phyloP scores from a whole-genome alignment of 1,284 basidiomycete genomes.

The Sporisorium exsertum region DNA sequence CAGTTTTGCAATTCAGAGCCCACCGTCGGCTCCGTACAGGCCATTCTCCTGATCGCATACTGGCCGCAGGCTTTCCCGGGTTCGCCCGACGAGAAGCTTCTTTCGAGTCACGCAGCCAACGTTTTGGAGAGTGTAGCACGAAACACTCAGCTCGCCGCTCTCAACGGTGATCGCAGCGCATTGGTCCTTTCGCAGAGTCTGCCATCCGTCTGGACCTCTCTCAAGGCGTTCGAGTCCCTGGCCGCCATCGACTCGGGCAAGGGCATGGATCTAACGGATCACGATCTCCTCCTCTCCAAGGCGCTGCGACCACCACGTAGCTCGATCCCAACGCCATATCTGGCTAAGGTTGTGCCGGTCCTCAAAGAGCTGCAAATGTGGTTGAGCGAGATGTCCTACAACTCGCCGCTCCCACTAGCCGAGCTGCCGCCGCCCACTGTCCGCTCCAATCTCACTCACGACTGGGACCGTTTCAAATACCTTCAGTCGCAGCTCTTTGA shows the following conservation, averaged over 20 bases:
- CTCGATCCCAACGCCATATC: slow-evolving; percentile 30
- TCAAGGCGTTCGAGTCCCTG: slow-evolving; percentile 34
- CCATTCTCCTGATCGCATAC: slow-evolving; percentile 41
- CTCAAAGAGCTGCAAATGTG: slow-evolving; percentile 42
- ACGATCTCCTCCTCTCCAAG: slow-evolving; percentile 36
- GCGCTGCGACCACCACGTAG: slow-evolving; percentile 28
- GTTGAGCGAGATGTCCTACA: slow-evolving; percentile 29
- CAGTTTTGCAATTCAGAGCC: slow-evolving; percentile 26
- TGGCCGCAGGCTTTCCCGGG: slow-evolving; percentile 48
- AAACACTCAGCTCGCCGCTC: background rate
- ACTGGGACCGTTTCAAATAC: slow-evolving; percentile 52
- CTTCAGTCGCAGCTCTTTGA: slow-evolving; percentile 43
- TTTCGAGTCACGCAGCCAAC: slow-evolving; percentile 25
- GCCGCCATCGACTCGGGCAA: slow-evolving; percentile 38
- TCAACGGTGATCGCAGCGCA: slow-evolving; percentile 19
- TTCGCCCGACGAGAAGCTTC: slow-evolving; percentile 35
- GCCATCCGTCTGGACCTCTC: slow-evolving; percentile 25
- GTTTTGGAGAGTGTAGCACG: slow-evolving; percentile 29
- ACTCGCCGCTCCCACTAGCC: slow-evolving; percentile 23
- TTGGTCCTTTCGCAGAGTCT: slow-evolving; percentile 22
- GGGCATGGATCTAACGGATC: slow-evolving; percentile 40
- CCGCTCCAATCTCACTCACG: slow-evolving; percentile 33
- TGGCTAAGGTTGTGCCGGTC: slow-evolving; percentile 22
- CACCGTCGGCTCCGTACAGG: slow-evolving; percentile 34
- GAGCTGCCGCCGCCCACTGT: slow-evolving; percentile 17